Percentiles rank a stretch among this genome's conserved stretches.
phyloP scores from a whole-genome alignment of 305 asterid species.

The Nicotiana rustica region DNA sequence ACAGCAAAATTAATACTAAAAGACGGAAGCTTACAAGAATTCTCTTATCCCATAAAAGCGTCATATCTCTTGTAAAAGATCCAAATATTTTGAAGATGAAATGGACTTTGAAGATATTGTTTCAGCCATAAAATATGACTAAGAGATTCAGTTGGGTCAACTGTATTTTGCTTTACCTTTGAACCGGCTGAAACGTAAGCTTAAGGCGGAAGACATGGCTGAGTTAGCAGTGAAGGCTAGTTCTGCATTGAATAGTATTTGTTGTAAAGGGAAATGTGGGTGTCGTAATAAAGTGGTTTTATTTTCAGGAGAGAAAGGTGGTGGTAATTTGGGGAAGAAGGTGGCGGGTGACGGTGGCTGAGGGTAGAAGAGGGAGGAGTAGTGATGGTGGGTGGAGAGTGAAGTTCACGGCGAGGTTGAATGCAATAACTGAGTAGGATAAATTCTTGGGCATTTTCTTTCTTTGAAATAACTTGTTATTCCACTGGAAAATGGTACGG shows the following conservation, averaged over 20 bases:
- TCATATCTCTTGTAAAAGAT: conserved; percentile 57
- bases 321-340: not conserved
- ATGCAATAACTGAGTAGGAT: conserved; percentile 45
- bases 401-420: conserved; percentile 37
- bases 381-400: conserved; percentile 35
- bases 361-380: not conserved
- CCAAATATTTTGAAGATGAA: conserved; percentile 64
- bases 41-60: conserved; percentile 63
- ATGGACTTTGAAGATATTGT: conserved; percentile 68
- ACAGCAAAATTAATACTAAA: conserved; percentile 60
- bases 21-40: conserved; percentile 70
- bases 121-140: conserved; percentile 58
- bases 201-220: conserved; percentile 74
- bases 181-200: conserved; percentile 51
- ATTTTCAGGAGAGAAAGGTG: not conserved
- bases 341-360: conserved; percentile 13
- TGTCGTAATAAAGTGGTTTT: conserved; percentile 38
- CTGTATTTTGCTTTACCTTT: conserved; percentile 69
- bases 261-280: conserved; percentile 47
- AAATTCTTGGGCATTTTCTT: not conserved
- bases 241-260: conserved; percentile 53
- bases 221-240: conserved; percentile 78
- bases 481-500: not conserved
- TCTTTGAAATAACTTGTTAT: not conserved
- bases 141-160: conserved; percentile 67